phyloP scores from a whole-genome alignment of 2,329 filamentous ascomycete species.

The Phoma herbarum region DNA sequence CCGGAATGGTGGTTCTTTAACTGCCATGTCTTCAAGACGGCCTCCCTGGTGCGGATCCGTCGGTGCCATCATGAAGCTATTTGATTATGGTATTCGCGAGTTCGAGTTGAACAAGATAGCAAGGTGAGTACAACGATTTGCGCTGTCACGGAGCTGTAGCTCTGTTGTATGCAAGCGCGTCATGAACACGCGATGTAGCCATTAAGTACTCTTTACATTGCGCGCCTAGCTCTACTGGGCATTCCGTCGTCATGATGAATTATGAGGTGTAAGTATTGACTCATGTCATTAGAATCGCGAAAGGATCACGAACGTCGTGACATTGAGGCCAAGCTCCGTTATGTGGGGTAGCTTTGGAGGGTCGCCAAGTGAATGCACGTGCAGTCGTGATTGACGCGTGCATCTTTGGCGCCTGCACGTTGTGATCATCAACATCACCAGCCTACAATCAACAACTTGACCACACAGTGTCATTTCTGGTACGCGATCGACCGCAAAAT shows the following conservation, averaged over 20 bases:
- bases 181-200: constrained; percentile 8
- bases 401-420: not conserved
- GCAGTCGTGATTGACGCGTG: constrained; percentile 7
- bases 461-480: not conserved
- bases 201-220: constrained; percentile 17
- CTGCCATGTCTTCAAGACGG: not conserved
- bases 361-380: constrained; percentile 21
- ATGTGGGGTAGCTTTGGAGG: constrained; percentile 11
- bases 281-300: constrained; percentile 8
- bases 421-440: constrained; percentile 4
- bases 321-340: not conserved
- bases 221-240: not conserved
- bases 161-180: not conserved
- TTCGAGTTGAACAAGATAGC: not conserved
- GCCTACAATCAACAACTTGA: not conserved
- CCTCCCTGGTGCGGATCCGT: not conserved
- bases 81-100: not conserved
- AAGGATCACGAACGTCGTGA: constrained; percentile 9
- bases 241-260: constrained; percentile 4
- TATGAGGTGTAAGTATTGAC: not conserved
- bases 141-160: not conserved
- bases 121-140: not conserved
- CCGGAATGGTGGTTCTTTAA: not conserved
- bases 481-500: not conserved
- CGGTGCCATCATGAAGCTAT: constrained; percentile 1